Evolutionary conservation across 768 basidiomycete genomes (phyloP), one percentile per base, ranked within the genome.

Genomic region (Termitomyces sp.): DNA sequence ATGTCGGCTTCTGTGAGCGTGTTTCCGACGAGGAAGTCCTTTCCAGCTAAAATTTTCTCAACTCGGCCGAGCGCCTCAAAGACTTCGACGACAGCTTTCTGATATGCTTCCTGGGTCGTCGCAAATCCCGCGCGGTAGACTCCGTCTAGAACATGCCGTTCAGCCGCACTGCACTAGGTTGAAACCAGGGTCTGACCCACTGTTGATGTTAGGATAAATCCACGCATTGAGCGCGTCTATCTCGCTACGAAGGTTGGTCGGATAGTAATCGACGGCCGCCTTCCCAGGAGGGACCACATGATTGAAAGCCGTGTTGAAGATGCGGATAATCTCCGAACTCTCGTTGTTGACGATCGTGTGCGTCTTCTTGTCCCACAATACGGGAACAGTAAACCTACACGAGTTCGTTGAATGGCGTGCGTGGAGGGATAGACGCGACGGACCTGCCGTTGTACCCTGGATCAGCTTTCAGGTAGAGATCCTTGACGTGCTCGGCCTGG

Each of bases 321-420:
- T 90, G 58, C 96, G 87, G 68, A 98, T 93, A 69, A 98, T 95
- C 74, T 98, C 96, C 2, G 90, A 86, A 63, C 87, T 89, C 70
- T 99, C 96, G 70, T 98, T 98, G 77, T 94, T 98, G 59, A 99
- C 97, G 64, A 98, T 89, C 43, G 88, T 89, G 48, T 87, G 75
- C 46, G 70, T 75, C 71, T 95, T 91, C 77, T 87, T 95, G 75
- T 98, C 97, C 92, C 93, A 99, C 5, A 99, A 78, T 36, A 93
- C 74, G 5, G 95, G 95, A 9, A 94, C 91, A 2, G 93, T 94
- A 77, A 93, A 93, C 41, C 89, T 85, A 44, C 16, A 18, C 7
- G 20, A 1, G 44, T 8, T 40, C 8, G 32, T 33, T 13, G 5
- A n/a, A n/a, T 4, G 36, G 0, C 33, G 26, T 23, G 18, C 2